A percentile compares a stretch with the other conserved stretches of the same genome.
These are phyloP conservation scores for Ceratobasidium sp. DNA, from an alignment of 1,284 basidiomycete species.

Conservation along the genomic window DNA sequence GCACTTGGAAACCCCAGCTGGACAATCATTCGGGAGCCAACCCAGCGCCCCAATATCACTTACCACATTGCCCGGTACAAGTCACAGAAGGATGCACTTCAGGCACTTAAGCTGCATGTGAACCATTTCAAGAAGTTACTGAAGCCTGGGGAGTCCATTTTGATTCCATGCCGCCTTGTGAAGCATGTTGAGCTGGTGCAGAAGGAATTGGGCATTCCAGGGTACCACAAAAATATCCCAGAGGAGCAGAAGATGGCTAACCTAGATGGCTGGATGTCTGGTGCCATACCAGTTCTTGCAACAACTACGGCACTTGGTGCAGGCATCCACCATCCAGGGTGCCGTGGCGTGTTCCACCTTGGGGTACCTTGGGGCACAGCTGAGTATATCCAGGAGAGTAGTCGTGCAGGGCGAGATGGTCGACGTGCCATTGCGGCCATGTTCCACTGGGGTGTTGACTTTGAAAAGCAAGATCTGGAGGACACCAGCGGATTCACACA, in stretches of 20 bases:
- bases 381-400: not conserved
- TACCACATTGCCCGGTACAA: not conserved
- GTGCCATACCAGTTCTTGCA: not conserved
- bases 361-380: not conserved
- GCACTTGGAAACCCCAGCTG: not conserved
- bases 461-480: not conserved
- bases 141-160: not conserved
- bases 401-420: not conserved
- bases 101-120: not conserved
- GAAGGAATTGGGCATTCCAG: not conserved
- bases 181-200: not conserved
- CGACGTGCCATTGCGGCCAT: not conserved
- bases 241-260: not conserved
- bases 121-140: not conserved
- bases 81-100: not conserved
- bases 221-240: not conserved
- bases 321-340: not conserved
- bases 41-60: constrained; percentile 4
- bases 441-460: not conserved
- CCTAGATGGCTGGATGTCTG: not conserved
- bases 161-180: not conserved
- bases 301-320: not conserved
- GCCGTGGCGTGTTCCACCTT: not conserved
- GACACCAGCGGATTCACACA: not conserved
- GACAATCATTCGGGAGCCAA: not conserved